Base-by-base conservation (phyloP, 179 eudicot species). In the Beta macrorhiza region DNA sequence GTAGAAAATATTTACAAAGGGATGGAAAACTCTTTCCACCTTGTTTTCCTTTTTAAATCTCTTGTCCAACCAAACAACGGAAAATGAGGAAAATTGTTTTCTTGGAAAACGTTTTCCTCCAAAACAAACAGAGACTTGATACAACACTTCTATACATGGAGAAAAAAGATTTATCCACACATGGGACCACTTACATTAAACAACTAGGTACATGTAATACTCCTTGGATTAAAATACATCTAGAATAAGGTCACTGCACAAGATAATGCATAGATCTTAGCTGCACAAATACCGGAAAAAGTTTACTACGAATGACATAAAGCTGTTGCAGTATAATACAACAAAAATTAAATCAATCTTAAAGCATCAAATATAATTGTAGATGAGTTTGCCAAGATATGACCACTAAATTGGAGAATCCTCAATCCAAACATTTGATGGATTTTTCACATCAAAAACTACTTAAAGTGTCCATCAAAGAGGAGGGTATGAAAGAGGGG, bases 351-450 rank as follows among this genome's bases (percentile, higher is more conserved):
- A 15, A 52, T 51, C 32, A 29, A 78, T 65, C 22, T 16, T 47
- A 22, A 52, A 47, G 71, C 14, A 44, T 20, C 62, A 52, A 10
- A 42, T 58, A 2, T 44, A 32, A 59, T 58, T 4, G 57, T 10
- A 52, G 3, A 56, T 56, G 65, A n/a, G 10, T 75, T 75, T 45
- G 25, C 7, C 56, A 44, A 11, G 55, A 14, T 47, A 76, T 19
- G 5, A 15, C n/a, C 25, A 72, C 7, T 14, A 11, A 80, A 63
- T 47, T 32, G 59, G 71, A 79, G 49, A 52, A 59, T 72, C 29
- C 77, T 45, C 58, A 52, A 57, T 10, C 10, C 29, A 49, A 72
- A 61, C 70, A 79, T 49, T 72, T 49, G 42, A 11, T 5, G 79
- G 49, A 20, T 4, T n/a, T 63, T 47, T 63, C 22, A 14, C 11